Evolutionary conservation across 2,329 filamentous ascomycete species (phyloP), one percentile per base, ranked within the genome.

Genomic region (Beauveria sp.): DNA sequence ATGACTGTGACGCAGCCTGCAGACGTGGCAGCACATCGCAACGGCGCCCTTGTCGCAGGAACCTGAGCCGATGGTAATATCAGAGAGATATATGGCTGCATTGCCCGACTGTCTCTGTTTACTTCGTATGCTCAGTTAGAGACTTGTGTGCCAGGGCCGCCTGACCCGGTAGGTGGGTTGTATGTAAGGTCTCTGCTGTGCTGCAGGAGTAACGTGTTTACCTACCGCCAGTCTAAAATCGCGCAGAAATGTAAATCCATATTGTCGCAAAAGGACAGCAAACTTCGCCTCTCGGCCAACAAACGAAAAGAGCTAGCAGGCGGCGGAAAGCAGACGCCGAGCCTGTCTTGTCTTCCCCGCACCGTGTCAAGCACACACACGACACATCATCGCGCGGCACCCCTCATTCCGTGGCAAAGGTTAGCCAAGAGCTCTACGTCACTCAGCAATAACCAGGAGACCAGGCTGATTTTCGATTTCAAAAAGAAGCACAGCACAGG

Each of bases 331-430:
- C 46, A 59, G 46, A 34, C 56, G 24, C 22, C 38, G 56, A 51
- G 56, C 56, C 24, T 58, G 42, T 24, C 28, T 56, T 20, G 56
- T 22, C 28, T 43, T 59, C 46, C 56, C 56, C 46, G 56, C 56
- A 59, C 31, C 28, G 22, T 22, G 26, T 50, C 46, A 50, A 58
- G 42, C 31, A 20, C 45, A 50, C 28, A 26, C 56, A 59, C 56
- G n/a, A 56, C 55, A 59, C 34, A 59, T 50, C 46, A 59, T 40
- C 45, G 14, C n/a, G 5, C 10, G 18, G 12, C 34, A 22, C 34
- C 46, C 34, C 55, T 58, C 55, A 20, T 26, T 28, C 43, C 28
- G 24, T 31, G 24, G 28, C 18, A 56, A n/a, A 5, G 26, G 24
- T 14, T 12, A 9, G 56, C 18, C 38, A 43, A 42, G 56, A 50